These are phyloP conservation scores for Fusarium brevicatenulatum DNA, from an alignment of 2,329 filamentous ascomycete species.

Conservation along the genomic window DNA sequence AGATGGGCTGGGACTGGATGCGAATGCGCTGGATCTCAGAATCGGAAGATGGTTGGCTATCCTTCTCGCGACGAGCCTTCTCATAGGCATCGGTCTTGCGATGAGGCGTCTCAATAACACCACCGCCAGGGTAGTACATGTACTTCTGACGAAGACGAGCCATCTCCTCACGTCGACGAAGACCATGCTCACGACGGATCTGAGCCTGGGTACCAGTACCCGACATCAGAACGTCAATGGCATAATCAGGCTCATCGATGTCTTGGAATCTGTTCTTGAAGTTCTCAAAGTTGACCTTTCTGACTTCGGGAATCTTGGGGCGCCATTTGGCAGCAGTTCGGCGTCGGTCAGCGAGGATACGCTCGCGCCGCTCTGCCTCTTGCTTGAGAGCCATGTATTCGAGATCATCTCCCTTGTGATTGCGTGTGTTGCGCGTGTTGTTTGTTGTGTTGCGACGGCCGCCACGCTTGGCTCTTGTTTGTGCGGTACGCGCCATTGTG, in stretches of 20 bases:
- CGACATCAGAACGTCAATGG: slow-evolving; percentile 53
- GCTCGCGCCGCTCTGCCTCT: slow-evolving; percentile 51
- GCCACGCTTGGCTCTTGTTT: slow-evolving; percentile 10
- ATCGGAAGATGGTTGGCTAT: slow-evolving; percentile 35
- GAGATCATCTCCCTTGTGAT: slow-evolving; percentile 44
- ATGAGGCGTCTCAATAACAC: neutral
- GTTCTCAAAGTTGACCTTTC: slow-evolving; percentile 55
- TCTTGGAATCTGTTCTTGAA: slow-evolving; percentile 56
- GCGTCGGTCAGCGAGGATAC: slow-evolving; percentile 49
- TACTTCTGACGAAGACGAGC: slow-evolving; percentile 49
- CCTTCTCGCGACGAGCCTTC: slow-evolving; percentile 40
- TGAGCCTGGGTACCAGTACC: slow-evolving; percentile 50
- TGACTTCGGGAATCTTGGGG: slow-evolving; percentile 54
- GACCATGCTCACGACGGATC: slow-evolving; percentile 52
- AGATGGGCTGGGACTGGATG: slow-evolving; percentile 54
- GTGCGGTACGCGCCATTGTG: slow-evolving; percentile 33
- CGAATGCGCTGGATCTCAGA: slow-evolving; percentile 51
- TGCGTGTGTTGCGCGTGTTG: slow-evolving; percentile 6
- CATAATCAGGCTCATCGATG: slow-evolving; percentile 50
- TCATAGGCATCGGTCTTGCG: slow-evolving; percentile 30
- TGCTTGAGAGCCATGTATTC: slow-evolving; percentile 47
- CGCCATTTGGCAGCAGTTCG: slow-evolving; percentile 53
- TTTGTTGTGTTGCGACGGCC: slow-evolving; percentile 12
- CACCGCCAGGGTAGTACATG: slow-evolving; percentile 17
- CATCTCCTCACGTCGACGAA: slow-evolving; percentile 51